Percentiles rank a stretch among this genome's conserved stretches.
These are phyloP conservation scores for Boletus smithii DNA, from an alignment of 1,284 basidiomycete genomes.

Conservation along the genomic window DNA sequence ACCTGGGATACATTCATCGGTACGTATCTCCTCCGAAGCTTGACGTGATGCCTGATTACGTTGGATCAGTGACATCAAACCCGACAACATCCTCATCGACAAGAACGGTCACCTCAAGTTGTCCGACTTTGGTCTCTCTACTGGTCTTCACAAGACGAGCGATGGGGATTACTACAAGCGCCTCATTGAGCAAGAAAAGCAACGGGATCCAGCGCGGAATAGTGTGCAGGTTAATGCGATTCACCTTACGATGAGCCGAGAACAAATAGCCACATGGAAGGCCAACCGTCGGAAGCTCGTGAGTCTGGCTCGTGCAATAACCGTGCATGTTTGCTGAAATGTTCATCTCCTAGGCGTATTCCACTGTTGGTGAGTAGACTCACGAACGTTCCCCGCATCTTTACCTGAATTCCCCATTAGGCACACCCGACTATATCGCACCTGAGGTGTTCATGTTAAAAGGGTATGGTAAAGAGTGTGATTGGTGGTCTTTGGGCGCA, in stretches of 20 bases:
- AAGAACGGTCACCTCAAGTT: constrained; percentile 95
- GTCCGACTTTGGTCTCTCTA: constrained; percentile 97
- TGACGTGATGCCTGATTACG: not conserved
- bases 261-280: constrained; percentile 98
- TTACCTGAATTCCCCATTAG: constrained; percentile 15
- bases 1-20: constrained; percentile 98
- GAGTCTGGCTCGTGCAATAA: constrained; percentile 28
- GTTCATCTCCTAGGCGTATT: constrained; percentile 70
- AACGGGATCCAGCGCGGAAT: constrained; percentile 67
- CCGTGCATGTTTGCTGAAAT: constrained; percentile 9
- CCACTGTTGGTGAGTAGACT: constrained; percentile 79
- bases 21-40: constrained; percentile 38
- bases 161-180: constrained; percentile 95
- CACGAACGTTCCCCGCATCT: not conserved
- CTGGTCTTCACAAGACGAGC: constrained; percentile 96
- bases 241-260: constrained; percentile 90
- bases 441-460: constrained; percentile 98
- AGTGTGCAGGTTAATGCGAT: constrained; percentile 96
- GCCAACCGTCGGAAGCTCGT: constrained; percentile 95
- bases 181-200: constrained; percentile 67
- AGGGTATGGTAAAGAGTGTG: constrained; percentile 97
- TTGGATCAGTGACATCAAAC: constrained; percentile 86
- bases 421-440: constrained; percentile 75
- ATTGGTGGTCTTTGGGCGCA: constrained; percentile 97
- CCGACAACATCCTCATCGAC: constrained; percentile 98